Evolutionary conservation across 805 yeast species (phyloP).

Genomic region (Zygosaccharomyces pseudorouxii): DNA sequence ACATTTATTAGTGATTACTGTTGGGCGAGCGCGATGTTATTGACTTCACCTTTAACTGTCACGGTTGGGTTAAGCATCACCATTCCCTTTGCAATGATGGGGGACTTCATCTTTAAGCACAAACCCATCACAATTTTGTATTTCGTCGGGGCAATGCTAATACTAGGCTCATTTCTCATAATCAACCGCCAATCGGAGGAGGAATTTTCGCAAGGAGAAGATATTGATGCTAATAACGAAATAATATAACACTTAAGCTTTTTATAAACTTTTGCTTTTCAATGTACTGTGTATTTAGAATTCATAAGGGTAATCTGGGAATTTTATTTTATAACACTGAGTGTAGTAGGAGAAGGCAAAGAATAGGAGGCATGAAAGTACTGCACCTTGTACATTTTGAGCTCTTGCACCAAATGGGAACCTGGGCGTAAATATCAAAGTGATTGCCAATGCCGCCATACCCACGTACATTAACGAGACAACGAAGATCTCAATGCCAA

Average conservation of each 20-base stretch:
- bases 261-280: neutral
- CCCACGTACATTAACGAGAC: slow-evolving; percentile 47
- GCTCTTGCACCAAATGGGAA: slow-evolving; percentile 16
- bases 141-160: slow-evolving; percentile 72
- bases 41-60: slow-evolving; percentile 91
- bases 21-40: slow-evolving; percentile 92
- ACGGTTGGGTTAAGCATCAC: slow-evolving; percentile 93
- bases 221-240: slow-evolving; percentile 1
- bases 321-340: slow-evolving; percentile 27
- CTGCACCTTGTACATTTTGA: slow-evolving; percentile 19
- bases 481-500: slow-evolving; percentile 61
- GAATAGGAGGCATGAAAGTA: slow-evolving; percentile 16
- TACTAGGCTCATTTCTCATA: slow-evolving; percentile 76
- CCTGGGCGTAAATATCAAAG: slow-evolving; percentile 39
- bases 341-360: slow-evolving; percentile 25
- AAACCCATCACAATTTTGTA: slow-evolving; percentile 59
- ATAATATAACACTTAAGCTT: neutral
- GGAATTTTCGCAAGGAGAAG: slow-evolving; percentile 37
- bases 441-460: slow-evolving; percentile 41
- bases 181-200: slow-evolving; percentile 75
- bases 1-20: slow-evolving; percentile 86
- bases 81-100: slow-evolving; percentile 90
- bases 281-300: slow-evolving; percentile 7
- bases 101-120: slow-evolving; percentile 73
- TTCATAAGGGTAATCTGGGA: slow-evolving; percentile 29